Conservation (phyloP, 257 asterid genomes). For the Fraxinus excelsior region DNA sequence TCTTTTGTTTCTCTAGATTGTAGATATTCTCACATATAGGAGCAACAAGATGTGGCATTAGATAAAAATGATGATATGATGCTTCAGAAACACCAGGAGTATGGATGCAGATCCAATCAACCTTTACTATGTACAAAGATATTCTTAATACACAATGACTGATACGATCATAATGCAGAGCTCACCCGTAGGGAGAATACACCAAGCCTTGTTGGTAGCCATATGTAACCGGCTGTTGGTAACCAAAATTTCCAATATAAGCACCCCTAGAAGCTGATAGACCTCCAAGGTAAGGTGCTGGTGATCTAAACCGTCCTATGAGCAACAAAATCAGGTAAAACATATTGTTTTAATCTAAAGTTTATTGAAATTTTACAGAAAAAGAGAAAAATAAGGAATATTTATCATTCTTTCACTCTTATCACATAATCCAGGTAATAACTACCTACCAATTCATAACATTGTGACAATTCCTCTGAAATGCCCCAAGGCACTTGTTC, state of each 20-base stretch:
- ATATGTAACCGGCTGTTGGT: conserved; percentile 82
- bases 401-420: neutral
- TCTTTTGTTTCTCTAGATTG: conserved; percentile 3
- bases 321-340: conserved; percentile 26
- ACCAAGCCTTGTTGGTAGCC: conserved; percentile 86
- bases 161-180: neutral
- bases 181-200: conserved; percentile 95
- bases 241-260: conserved; percentile 71
- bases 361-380: neutral
- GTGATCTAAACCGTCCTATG: conserved; percentile 78
- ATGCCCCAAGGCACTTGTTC: neutral
- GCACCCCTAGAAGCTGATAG: conserved; percentile 77
- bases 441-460: neutral
- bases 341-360: neutral
- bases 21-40: neutral
- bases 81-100: neutral
- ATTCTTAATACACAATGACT: neutral
- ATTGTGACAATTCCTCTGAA: neutral
- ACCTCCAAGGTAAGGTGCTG: conserved; percentile 73
- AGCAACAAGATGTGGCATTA: neutral
- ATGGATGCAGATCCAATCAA: conserved; percentile 11
- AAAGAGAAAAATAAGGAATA: neutral
- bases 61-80: neutral
- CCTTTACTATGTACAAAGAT: neutral
- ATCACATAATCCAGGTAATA: neutral